phyloP scores from a whole-genome alignment of 2,329 filamentous ascomycete species.

The Colletotrichum sp. region DNA sequence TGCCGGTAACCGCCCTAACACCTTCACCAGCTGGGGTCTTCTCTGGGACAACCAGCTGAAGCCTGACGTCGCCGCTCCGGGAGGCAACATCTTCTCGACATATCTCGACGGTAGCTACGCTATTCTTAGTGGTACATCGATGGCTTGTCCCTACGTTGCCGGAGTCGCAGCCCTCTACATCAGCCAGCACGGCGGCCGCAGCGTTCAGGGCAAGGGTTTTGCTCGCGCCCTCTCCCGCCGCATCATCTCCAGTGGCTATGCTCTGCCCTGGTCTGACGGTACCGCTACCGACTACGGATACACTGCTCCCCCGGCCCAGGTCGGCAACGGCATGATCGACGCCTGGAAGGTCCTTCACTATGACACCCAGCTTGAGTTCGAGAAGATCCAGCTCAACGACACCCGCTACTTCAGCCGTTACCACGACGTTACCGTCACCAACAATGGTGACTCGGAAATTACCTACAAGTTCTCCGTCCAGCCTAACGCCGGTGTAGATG shows the following conservation, averaged over 20 bases:
- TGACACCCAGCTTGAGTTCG: slow-evolving; percentile 40
- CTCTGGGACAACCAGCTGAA: slow-evolving; percentile 47
- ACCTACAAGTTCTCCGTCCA: slow-evolving; percentile 36
- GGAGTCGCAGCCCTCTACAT: slow-evolving; percentile 41
- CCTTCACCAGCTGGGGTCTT: slow-evolving; percentile 48
- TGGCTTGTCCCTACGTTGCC: slow-evolving; percentile 49
- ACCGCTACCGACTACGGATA: slow-evolving; percentile 25
- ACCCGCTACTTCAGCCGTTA: slow-evolving; percentile 41
- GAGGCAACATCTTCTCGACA: slow-evolving; percentile 46
- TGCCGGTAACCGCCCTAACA: slow-evolving; percentile 38
- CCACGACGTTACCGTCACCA: slow-evolving; percentile 36
- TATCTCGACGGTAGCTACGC: slow-evolving; percentile 44
- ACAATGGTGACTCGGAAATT: slow-evolving; percentile 36
- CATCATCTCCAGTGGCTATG: slow-evolving; percentile 37
- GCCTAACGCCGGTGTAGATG: slow-evolving; percentile 41
- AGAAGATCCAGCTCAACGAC: slow-evolving; percentile 50
- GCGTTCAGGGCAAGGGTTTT: slow-evolving; percentile 32
- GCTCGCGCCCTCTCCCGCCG: slow-evolving; percentile 32
- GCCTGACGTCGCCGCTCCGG: slow-evolving; percentile 48
- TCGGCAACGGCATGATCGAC: slow-evolving; percentile 47
- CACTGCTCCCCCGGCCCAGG: slow-evolving; percentile 40
- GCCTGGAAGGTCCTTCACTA: slow-evolving; percentile 46
- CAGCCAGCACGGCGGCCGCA: slow-evolving; percentile 34
- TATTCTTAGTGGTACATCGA: slow-evolving; percentile 51
- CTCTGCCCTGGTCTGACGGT: slow-evolving; percentile 36